Conservation (phyloP, 805 yeast species). For the Saccharomycopsis microspora region DNA sequence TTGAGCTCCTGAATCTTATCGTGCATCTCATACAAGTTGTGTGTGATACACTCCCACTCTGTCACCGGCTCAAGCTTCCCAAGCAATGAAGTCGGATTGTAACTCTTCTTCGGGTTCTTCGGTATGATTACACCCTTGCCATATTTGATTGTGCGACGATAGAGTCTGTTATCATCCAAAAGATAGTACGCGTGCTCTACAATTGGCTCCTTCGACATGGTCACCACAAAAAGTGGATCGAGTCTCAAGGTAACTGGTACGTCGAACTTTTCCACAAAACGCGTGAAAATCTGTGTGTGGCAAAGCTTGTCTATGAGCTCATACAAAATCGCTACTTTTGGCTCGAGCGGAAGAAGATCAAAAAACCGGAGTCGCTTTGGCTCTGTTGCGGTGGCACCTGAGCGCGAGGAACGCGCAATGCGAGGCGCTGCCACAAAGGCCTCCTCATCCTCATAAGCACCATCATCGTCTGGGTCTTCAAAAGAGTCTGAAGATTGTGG, state of each 20-base stretch:
- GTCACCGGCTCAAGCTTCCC: slow-evolving; percentile 27
- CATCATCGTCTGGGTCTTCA: not conserved
- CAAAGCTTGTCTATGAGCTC: slow-evolving; percentile 33
- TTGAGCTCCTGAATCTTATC: slow-evolving; percentile 23
- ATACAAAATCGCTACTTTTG: slow-evolving; percentile 39
- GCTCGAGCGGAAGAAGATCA: slow-evolving; percentile 29
- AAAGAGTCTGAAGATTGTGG: not conserved
- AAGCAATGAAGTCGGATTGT: slow-evolving; percentile 20
- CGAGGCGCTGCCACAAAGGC: not conserved
- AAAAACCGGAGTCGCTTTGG: slow-evolving; percentile 19
- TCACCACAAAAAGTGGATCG: slow-evolving; percentile 22
- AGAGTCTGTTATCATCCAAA: slow-evolving; percentile 42
- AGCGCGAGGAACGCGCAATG: not conserved
- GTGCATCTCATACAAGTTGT: slow-evolving; percentile 35
- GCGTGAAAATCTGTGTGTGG: slow-evolving; percentile 33
- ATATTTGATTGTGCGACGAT: slow-evolving; percentile 25
- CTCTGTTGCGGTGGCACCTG: not conserved
- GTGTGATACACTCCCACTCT: slow-evolving; percentile 29
- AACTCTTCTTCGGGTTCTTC: slow-evolving; percentile 23
- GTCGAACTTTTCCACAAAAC: slow-evolving; percentile 32
- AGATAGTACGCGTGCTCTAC: slow-evolving; percentile 23
- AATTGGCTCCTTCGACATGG: not conserved
- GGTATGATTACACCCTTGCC: slow-evolving; percentile 26
- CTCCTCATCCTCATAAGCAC: slow-evolving; percentile 1
- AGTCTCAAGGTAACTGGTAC: slow-evolving; percentile 22